Base-by-base conservation (phyloP, 225 moss, liverwort and hornwort species). In the Rhytidiadelphus loreus region DNA sequence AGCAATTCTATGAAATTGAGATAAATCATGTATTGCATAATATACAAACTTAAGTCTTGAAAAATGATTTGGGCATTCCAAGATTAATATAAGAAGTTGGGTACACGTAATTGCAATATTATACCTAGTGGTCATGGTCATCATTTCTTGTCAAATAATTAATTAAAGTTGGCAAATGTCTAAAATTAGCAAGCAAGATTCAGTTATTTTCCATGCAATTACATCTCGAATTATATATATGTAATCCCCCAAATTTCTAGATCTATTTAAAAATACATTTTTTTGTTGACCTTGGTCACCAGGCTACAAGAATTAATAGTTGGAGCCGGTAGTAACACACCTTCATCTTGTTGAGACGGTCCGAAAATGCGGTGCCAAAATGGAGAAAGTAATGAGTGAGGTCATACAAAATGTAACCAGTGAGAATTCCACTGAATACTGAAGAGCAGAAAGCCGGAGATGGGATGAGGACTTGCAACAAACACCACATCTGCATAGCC, bases 361-460 rank as follows among this genome's bases (percentile, higher is more conserved):
- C 70, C 32, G 89, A 92, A 89, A 95, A 95, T 1, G 95, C 77
- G 3, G 88, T 90, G 77, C 97, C 95, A 23, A 95, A 97, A 86
- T 98, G 97, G 83, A 97, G 93, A 87, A 92, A 96, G 84, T 94
- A 98, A 84, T 98, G 98, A 56, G 91, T 93, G 62, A 96, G 88
- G 88, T 97, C 96, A 85, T 95, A 98, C 37, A 93, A 35, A 4
- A 97, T 94, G 78, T 97, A 98, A 28, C 98, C 98, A 29, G 91
- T 60, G 13, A 98, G 43, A 23, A 89, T 57, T 79, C 98, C 98
- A 81, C 98, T 95, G 76, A 83, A 97, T 1, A 93, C 33, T 23
- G 96, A 92, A 22, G 92, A 70, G 29, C 73, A 56, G 19, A 89
- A 12, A 41, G 64, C 87, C 41, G 7, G 70, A 61, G 63, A 71